Base-by-base conservation (phyloP, 2,329 filamentous ascomycete species). In the Scytalidium lignicola region DNA sequence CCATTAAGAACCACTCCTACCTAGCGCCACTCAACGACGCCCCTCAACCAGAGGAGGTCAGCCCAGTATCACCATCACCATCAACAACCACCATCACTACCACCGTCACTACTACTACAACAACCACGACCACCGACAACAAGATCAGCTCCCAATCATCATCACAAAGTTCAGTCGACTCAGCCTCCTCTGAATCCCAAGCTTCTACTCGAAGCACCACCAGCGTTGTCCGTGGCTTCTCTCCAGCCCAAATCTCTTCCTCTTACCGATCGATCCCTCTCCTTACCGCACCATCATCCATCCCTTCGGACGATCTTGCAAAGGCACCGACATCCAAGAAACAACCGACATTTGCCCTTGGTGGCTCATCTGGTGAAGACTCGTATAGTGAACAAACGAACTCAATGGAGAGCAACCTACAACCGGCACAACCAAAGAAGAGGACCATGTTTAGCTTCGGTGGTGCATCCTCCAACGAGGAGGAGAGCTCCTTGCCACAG, bases 171-270 rank as follows among this genome's bases (percentile, higher is more conserved):
- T 72, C 72, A 4, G 70, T 70, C 49, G 69, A 75, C 48, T 70
- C 68, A 47, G 48, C 50, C 18, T 58, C 56, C 42, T 50, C 45
- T 13, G n/a, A 37, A 4, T 37, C 32, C 15, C 32, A 37, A 37
- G 4, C 32, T 5, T 63, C 59, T 1, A 72, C 76, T 49, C 55
- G 58, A 47, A 68, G 64, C 39, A 58, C 65, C 5, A 74, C 70
- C 52, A 91, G 85, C 55, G 80, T 96, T 50, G 85, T 96, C 46
- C 87, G 88, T 55, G 91, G 91, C 50, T 96, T 96, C 69, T 88
- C 87, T 4, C 88, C 88, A 2, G 85, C 86, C 21, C 82, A 85
- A 52, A 75, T 86, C 40, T 85, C 83, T 9, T 85, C 82, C 1
- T 87, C 83, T 0, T 82, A 83, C 60, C 79, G 83, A 56, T 85